These are phyloP conservation scores for Chrysoporthe cubensis DNA, from an alignment of 2,329 filamentous ascomycete species.

Conservation along the genomic window DNA sequence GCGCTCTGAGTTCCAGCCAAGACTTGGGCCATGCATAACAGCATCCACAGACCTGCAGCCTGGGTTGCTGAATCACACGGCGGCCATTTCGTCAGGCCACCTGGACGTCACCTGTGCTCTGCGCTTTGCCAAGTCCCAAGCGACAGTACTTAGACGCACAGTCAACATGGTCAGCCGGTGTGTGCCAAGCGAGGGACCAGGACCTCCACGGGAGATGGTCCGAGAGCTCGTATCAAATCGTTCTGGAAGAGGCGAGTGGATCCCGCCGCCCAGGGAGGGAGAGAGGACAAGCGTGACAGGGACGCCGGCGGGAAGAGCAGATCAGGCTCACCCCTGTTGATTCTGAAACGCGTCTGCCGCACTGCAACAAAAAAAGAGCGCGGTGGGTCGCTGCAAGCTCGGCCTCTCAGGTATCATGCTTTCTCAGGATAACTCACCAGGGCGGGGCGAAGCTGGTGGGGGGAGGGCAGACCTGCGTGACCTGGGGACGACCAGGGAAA, in stretches of 20 bases:
- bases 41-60: constrained; percentile 15
- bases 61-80: constrained; percentile 6
- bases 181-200: constrained; percentile 1
- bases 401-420: constrained; percentile 6
- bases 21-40: neutral
- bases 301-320: neutral
- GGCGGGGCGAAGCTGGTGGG: neutral
- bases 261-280: constrained; percentile 1
- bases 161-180: neutral
- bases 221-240: constrained; percentile 24
- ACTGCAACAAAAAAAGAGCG: constrained; percentile 13
- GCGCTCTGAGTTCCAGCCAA: neutral
- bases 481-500: neutral
- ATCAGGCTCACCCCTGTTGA: constrained; percentile 5
- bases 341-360: constrained; percentile 24
- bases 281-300: neutral
- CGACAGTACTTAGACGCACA: neutral
- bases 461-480: neutral
- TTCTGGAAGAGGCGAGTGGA: constrained; percentile 25
- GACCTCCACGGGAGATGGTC: constrained; percentile 1
- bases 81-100: constrained; percentile 14
- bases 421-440: neutral
- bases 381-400: neutral
- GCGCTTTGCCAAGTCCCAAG: neutral
- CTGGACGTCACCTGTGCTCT: constrained; percentile 1